Evolutionary conservation across 208 protist genomes (phyloP).

Genomic region (Leptomonas seymouri): DNA sequence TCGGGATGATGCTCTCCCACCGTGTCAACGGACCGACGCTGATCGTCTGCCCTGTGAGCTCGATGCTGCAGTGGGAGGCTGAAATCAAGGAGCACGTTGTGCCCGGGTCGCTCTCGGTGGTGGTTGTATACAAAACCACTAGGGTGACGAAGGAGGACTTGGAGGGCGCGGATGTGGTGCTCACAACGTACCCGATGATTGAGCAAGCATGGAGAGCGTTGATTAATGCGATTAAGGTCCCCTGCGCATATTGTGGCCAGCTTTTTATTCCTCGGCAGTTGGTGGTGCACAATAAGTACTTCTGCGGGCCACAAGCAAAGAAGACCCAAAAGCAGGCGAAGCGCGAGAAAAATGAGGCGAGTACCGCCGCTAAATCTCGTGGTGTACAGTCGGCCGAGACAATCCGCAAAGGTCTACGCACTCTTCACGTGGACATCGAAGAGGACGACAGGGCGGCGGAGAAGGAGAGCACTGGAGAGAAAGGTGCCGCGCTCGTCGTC

Average conservation of each 20-base stretch:
- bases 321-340: constrained; percentile 86
- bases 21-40: constrained; percentile 80
- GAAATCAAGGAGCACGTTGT: constrained; percentile 86
- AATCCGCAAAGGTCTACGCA: constrained; percentile 81
- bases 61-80: constrained; percentile 93
- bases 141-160: constrained; percentile 65
- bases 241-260: constrained; percentile 88
- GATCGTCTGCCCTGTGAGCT: constrained; percentile 91
- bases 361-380: constrained; percentile 13
- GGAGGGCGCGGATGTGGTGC: constrained; percentile 91
- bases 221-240: constrained; percentile 83
- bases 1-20: constrained; percentile 86
- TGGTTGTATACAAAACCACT: constrained; percentile 74
- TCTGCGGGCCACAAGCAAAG: constrained; percentile 89
- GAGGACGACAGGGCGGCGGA: constrained; percentile 20
- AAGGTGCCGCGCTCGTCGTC: neutral
- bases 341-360: constrained; percentile 60
- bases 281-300: constrained; percentile 93
- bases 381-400: constrained; percentile 71
- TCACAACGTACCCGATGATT: constrained; percentile 95
- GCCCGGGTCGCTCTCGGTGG: constrained; percentile 63
- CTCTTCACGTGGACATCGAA: constrained; percentile 72
- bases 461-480: neutral
- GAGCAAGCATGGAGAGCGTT: constrained; percentile 89
- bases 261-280: constrained; percentile 91